Conservation (phyloP, 2,329 filamentous ascomycete genomes). For the Teratosphaeriaceae sp. region DNA sequence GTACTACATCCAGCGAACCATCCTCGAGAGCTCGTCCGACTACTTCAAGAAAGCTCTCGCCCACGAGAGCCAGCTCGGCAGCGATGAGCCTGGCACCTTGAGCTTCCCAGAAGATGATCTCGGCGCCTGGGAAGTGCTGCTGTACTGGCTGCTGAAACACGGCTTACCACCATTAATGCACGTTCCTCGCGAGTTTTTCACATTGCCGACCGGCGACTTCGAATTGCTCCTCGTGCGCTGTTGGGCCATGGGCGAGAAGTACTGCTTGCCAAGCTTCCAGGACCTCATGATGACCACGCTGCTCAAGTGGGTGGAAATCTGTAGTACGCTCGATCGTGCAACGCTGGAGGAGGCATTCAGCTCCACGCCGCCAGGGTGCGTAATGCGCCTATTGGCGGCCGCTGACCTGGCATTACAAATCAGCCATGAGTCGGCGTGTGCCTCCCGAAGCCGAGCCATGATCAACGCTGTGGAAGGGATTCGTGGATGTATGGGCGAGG, state of each 20-base stretch:
- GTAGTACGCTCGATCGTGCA: background rate
- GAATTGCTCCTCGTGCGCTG: background rate
- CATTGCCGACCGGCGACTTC: background rate
- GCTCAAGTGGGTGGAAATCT: background rate
- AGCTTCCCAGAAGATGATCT: background rate
- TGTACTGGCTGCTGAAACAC: background rate
- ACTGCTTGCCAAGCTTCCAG: background rate
- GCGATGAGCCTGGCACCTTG: background rate
- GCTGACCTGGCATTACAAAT: background rate
- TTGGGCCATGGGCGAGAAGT: constrained; percentile 2
- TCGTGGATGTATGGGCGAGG: too few relatives aligned
- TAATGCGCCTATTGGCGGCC: background rate
- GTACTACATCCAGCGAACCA: background rate
- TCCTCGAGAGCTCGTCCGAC: constrained; percentile 1
- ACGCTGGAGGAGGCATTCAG: background rate
- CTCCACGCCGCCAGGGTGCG: background rate
- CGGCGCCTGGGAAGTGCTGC: background rate
- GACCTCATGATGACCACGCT: background rate
- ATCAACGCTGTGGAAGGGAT: too few relatives aligned
- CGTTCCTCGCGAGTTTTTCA: background rate
- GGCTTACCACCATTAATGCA: background rate
- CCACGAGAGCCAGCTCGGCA: background rate
- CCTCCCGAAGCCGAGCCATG: too few relatives aligned
- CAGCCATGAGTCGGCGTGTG: too few relatives aligned
- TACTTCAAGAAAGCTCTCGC: constrained; percentile 4